Percentiles rank a stretch among this genome's conserved stretches.
Evolutionary conservation across 306 rosid genomes (phyloP).

Genomic region (Elaeagnus macrophylla): DNA sequence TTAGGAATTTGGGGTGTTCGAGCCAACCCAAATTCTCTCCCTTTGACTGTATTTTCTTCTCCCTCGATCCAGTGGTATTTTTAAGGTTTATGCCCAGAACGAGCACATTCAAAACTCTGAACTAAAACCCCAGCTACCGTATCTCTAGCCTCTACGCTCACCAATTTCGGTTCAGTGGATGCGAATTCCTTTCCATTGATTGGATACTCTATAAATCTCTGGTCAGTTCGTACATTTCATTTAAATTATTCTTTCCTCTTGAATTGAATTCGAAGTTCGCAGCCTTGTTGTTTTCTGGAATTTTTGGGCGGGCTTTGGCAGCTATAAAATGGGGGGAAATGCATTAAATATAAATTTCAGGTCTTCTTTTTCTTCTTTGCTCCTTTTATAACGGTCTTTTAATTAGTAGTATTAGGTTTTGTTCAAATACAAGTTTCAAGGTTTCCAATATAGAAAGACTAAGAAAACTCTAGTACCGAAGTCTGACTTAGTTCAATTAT

Average conservation of each 20-base stretch:
- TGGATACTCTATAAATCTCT: slow-evolving; percentile 6
- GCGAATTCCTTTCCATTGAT: slow-evolving; percentile 2
- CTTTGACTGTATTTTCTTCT: not conserved
- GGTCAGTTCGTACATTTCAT: slow-evolving; percentile 13
- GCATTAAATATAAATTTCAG: not conserved
- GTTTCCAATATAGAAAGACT: not conserved
- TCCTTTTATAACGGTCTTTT: not conserved
- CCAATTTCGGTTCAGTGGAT: not conserved
- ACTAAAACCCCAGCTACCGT: not conserved
- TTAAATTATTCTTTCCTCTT: not conserved
- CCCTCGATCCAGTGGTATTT: slow-evolving; percentile 18
- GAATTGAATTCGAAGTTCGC: not conserved
- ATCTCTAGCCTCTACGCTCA: no score
- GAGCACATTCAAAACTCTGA: not conserved
- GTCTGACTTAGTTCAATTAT: not conserved
- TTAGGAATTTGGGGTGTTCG: no score
- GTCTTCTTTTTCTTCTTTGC: not conserved
- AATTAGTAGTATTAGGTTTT: not conserved
- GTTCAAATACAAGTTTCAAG: not conserved
- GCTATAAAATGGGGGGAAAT: not conserved
- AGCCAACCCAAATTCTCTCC: not conserved
- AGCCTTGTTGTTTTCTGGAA: slow-evolving; percentile 10
- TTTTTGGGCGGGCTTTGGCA: not conserved
- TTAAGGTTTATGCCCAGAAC: slow-evolving; percentile 21
- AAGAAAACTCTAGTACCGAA: not conserved